phyloP scores from a whole-genome alignment of 139 green algal genomes.

The Tetradesmus obliquus region DNA sequence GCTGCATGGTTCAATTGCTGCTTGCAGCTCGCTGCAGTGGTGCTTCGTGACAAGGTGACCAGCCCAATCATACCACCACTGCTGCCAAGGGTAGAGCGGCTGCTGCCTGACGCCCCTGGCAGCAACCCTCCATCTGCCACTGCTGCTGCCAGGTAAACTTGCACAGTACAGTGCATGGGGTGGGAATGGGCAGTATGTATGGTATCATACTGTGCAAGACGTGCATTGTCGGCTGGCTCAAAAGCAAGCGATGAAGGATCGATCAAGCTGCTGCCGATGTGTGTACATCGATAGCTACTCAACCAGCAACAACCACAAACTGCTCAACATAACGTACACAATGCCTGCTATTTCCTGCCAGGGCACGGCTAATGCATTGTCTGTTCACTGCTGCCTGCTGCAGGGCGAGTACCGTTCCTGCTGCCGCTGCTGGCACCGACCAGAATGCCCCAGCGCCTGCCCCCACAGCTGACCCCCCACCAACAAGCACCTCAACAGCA shows the following conservation, averaged over 20 bases:
- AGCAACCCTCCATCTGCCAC: background rate
- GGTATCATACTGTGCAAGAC: too few species aligned
- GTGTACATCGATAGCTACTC: too few species aligned
- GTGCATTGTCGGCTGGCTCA: too few species aligned
- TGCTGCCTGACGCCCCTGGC: background rate
- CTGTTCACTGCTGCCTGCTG: background rate
- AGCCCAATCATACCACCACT: conserved; percentile 24
- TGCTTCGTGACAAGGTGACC: background rate
- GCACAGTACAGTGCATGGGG: background rate
- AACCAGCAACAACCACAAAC: too few species aligned
- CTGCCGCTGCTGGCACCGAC: background rate
- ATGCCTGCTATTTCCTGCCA: background rate
- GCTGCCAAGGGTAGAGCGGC: background rate
- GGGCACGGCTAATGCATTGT: background rate
- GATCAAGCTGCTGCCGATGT: too few species aligned
- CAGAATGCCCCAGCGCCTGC: background rate
- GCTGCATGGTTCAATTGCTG: background rate
- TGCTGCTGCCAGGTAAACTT: background rate
- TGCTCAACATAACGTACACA: too few species aligned
- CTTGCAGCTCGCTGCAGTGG: background rate
- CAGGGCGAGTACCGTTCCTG: background rate
- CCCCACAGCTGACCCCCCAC: background rate
- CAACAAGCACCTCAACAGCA: background rate
- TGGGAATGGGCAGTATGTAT: too few species aligned
- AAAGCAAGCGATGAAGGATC: too few species aligned